Evolutionary conservation across 2,329 filamentous ascomycete species (phyloP).

Genomic region (Aspergillus ruber): DNA sequence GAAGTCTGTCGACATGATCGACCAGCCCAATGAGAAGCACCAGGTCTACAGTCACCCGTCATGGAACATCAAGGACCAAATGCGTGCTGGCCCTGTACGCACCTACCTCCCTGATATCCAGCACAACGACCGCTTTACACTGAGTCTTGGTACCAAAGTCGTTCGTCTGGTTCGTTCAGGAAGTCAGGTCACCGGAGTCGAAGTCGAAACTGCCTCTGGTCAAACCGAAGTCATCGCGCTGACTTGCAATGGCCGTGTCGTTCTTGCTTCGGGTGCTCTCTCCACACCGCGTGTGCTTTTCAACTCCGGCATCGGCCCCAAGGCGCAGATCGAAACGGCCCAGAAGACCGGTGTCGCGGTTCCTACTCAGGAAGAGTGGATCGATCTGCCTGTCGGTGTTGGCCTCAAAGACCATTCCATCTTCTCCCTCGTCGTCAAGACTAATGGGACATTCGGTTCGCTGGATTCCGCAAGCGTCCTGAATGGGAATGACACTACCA

Average conservation of each 20-base stretch:
- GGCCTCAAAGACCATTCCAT: constrained; percentile 42
- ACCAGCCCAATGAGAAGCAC: constrained; percentile 58
- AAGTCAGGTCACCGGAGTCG: constrained; percentile 53
- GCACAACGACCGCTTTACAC: constrained; percentile 57
- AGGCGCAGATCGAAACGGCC: constrained; percentile 41
- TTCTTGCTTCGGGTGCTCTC: constrained; percentile 63
- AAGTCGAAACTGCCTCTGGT: constrained; percentile 16
- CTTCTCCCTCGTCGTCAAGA: constrained; percentile 14
- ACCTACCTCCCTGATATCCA: constrained; percentile 63
- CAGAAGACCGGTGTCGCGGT: constrained; percentile 37
- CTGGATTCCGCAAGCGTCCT: constrained; percentile 13
- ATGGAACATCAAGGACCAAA: constrained; percentile 62
- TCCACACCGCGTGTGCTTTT: constrained; percentile 64
- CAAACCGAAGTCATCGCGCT: constrained; percentile 58
- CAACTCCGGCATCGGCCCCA: constrained; percentile 62
- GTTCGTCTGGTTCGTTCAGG: constrained; percentile 59
- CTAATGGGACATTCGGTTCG: constrained; percentile 13
- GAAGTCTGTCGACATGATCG: constrained; percentile 56
- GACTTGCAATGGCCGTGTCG: constrained; percentile 56
- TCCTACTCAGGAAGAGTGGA: constrained; percentile 42
- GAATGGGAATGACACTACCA: constrained; percentile 11
- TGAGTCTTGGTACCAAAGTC: constrained; percentile 62
- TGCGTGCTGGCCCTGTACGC: constrained; percentile 62
- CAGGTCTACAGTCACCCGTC: constrained; percentile 57
- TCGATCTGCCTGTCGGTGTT: constrained; percentile 47